Conservation (phyloP, 73 alveolate species). For the Symbiodinium pilosum region DNA sequence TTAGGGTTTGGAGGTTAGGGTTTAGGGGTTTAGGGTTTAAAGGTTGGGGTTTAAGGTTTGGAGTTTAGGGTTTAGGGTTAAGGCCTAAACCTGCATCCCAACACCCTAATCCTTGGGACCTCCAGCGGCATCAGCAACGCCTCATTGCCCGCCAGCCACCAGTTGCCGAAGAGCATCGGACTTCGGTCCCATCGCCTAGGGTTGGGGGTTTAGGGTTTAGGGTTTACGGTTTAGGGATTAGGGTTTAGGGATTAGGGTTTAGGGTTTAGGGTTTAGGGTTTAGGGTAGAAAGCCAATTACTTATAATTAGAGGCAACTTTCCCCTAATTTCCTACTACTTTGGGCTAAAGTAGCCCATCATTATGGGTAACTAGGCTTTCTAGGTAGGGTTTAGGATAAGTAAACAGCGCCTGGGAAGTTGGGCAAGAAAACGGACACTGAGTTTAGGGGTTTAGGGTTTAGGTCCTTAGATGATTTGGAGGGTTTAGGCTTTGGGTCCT, state of each 20-base stretch:
- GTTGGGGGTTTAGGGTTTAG: neutral
- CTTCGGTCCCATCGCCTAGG: constrained; percentile 70
- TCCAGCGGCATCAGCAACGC: constrained; percentile 63
- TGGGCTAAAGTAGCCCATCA: too few relatives aligned
- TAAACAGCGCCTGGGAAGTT: too few relatives aligned
- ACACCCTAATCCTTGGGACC: neutral
- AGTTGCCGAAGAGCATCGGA: constrained; percentile 40
- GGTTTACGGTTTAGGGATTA: too few relatives aligned
- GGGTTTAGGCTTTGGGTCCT: too few relatives aligned
- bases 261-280: neutral
- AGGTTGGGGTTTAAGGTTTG: neutral
- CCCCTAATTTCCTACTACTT: too few relatives aligned
- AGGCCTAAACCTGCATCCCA: neutral
- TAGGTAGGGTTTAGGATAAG: neutral
- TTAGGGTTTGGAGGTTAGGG: neutral
- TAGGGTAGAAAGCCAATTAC: too few relatives aligned
- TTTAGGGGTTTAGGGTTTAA: neutral
- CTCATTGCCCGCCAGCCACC: constrained; percentile 65
- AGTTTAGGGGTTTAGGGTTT: too few relatives aligned
- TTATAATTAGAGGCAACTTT: too few relatives aligned
- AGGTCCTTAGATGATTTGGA: too few relatives aligned
- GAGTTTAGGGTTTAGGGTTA: neutral
- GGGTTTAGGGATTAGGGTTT: neutral
- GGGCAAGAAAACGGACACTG: too few relatives aligned
- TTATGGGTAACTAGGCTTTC: too few relatives aligned